Base-by-base conservation (phyloP, 2,329 filamentous ascomycete species). In the Colletotrichum ledebouriae region DNA sequence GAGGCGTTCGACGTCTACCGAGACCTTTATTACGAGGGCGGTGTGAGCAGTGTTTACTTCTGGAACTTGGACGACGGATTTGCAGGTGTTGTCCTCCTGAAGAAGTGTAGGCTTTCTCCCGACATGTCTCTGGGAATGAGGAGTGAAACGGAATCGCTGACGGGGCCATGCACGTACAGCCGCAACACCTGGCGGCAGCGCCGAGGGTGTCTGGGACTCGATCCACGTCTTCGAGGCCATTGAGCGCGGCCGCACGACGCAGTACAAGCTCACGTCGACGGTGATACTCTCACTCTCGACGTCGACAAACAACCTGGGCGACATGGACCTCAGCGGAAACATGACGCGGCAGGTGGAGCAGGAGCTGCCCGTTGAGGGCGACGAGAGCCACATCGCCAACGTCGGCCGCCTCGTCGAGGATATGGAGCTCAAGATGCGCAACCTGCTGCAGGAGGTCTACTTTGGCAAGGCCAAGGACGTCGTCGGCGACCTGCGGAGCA, bases 351-450 rank as follows among this genome's bases (percentile, higher is more conserved):
- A 99, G 85, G 89, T 98, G 59, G 95, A 99, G 84, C 89, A 92
- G 76, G 94, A 98, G 80, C 85, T 97, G 78, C 89, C 93, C 9
- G 93, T 98, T 42, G 94, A 97, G 73, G 92, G 91, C 75, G 95
- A 98, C 80, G 91, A 92, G 73, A 94, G 92, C 79, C 96, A 99
- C 84, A 96, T 99, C 74, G 93, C 92, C 74, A 99, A 99, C 81
- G 93, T 98, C 69, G 96, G 96, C 66, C 87, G 91, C 72, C 86
- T 99, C 77, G 94, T 99, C 59, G 96, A 99, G 85, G 96, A 99
- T 80, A 98, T 99, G 96, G 96, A 99, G 84, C 89, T 98, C 78
- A 97, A 98, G 87, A 98, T 99, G 96, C 89, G 96, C 72, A 99
- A 99, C 81, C 81, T 98, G 80, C 84, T 99, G 78, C 95, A 99